These are phyloP conservation scores for Kwoniella sp. DNA, from an alignment of 768 basidiomycete species.

Conservation along the genomic window DNA sequence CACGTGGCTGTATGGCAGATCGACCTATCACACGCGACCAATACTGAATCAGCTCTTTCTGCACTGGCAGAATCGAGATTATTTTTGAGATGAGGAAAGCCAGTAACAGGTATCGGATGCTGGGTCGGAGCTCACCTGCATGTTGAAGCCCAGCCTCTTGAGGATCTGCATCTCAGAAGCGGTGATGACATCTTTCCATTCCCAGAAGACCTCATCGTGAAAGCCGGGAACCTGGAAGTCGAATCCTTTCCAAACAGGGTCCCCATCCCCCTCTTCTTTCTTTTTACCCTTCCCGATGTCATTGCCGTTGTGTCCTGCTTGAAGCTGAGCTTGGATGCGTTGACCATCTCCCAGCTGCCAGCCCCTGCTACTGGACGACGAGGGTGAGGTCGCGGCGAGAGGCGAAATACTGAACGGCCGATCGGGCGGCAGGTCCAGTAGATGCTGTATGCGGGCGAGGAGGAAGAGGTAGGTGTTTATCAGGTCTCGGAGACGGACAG, in stretches of 20 bases:
- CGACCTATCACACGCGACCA: constrained; percentile 64
- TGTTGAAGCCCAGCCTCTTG: constrained; percentile 93
- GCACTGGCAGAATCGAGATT: no score
- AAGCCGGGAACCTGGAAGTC: constrained; percentile 47
- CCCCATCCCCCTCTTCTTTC: constrained; percentile 28
- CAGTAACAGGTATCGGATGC: not conserved
- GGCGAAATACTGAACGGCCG: constrained; percentile 34
- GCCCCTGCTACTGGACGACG: not conserved
- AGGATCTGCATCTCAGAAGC: constrained; percentile 97
- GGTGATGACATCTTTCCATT: constrained; percentile 86
- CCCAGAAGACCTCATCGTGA: constrained; percentile 68
- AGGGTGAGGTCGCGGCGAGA: constrained; percentile 13
- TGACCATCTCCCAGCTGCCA: constrained; percentile 66
- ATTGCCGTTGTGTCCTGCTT: constrained; percentile 75
- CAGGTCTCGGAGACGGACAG: constrained; percentile 86
- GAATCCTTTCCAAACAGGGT: constrained; percentile 43
- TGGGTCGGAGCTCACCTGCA: constrained; percentile 60
- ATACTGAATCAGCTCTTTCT: no score
- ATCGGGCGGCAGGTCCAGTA: constrained; percentile 58
- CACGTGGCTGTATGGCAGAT: constrained; percentile 88
- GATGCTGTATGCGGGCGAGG: constrained; percentile 70
- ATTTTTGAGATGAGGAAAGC: not conserved
- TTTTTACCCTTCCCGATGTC: constrained; percentile 34
- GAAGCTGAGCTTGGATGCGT: constrained; percentile 58
- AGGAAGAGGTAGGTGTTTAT: constrained; percentile 92